Base-by-base conservation (phyloP, 495 filamentous ascomycete species). In the Achaetomiella virescens region DNA sequence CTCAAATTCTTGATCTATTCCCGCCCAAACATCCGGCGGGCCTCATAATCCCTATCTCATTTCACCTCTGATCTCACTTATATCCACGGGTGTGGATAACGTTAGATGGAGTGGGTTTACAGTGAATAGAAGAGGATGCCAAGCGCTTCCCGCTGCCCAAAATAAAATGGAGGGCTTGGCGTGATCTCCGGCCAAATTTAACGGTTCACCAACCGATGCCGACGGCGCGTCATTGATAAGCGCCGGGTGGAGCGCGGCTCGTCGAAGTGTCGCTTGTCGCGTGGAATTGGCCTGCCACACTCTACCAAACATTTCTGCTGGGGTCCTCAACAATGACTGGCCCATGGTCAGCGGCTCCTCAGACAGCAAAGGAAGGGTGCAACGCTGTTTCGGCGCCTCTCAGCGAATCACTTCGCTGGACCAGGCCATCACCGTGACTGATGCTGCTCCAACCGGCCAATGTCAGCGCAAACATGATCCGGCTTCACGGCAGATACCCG, bases 281-380 rank as follows among this genome's bases (percentile, higher is more conserved):
- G 9, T 17, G 20, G 41, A 25, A 45, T 45, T 41, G 20, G 11
- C 15, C 18, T 0, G 17, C 35, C 7, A 14, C 11, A 1, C 25
- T 27, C 10, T 17, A 14, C 20, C 2, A 8, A 8, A 22, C 29
- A 7, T 9, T 29, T 6, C 38, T 20, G 11, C 41, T 15, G 5
- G 22, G 6, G 51, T 31, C 5, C 27, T 31, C 5, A 9, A 31
- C 24, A 33, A 29, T 24, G 20, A 25, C n/a, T 17, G 41, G 31
- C 41, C 52, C 20, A 18, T 5, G 54, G 54, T 15, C 38, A 46
- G 54, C 54, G 54, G 18, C 29, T 56, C 6, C 20, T 50, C 54
- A 50, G 44, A 56, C 54, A 4, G n/a, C 24, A n/a, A 27, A 14
- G 2, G 35, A 7, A 29, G 14, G n/a, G 31, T 21, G 36, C 37